These are phyloP conservation scores for Colletotrichum scovillei DNA, from an alignment of 2,329 filamentous ascomycete species.

Conservation along the genomic window DNA sequence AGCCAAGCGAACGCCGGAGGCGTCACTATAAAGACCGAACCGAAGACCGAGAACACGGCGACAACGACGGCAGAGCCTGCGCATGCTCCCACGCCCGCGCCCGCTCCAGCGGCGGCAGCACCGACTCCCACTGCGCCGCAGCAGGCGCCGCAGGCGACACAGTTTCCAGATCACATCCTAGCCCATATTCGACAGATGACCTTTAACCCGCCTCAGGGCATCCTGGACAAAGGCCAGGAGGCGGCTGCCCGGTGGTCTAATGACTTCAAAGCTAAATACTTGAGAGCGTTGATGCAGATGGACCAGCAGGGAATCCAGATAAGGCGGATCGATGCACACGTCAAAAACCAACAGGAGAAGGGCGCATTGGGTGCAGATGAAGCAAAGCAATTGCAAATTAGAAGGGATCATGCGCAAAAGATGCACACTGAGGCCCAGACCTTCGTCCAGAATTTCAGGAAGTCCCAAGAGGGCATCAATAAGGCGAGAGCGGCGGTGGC, in stretches of 20 bases:
- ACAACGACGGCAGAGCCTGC: slow-evolving; percentile 29
- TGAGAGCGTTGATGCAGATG: slow-evolving; percentile 61
- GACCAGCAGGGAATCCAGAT: slow-evolving; percentile 57
- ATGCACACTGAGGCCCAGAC: slow-evolving; percentile 57
- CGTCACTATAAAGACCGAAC: slow-evolving; percentile 28
- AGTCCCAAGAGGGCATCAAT: slow-evolving; percentile 53
- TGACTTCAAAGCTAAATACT: slow-evolving; percentile 60
- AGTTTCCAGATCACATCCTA: slow-evolving; percentile 57
- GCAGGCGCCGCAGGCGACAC: slow-evolving; percentile 40
- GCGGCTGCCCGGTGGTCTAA: slow-evolving; percentile 59
- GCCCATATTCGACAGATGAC: slow-evolving; percentile 60
- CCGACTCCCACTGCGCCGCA: slow-evolving; percentile 21
- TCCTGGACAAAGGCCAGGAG: slow-evolving; percentile 56
- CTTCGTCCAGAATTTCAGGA: slow-evolving; percentile 60
- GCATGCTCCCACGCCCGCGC: slow-evolving; percentile 16
- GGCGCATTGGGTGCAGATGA: slow-evolving; percentile 60
- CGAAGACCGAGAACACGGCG: slow-evolving; percentile 20
- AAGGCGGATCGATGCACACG: slow-evolving; percentile 52
- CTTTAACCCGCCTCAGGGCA: slow-evolving; percentile 54
- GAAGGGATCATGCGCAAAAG: slow-evolving; percentile 57
- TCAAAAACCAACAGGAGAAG: slow-evolving; percentile 55
- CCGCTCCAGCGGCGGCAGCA: slow-evolving; percentile 17
- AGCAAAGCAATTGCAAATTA: slow-evolving; percentile 54
- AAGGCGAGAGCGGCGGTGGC: slow-evolving; percentile 39
- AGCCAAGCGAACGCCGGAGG: slow-evolving; percentile 16